These are phyloP conservation scores for Colletotrichum sp. DNA, from an alignment of 2,329 filamentous ascomycete genomes.

Conservation along the genomic window DNA sequence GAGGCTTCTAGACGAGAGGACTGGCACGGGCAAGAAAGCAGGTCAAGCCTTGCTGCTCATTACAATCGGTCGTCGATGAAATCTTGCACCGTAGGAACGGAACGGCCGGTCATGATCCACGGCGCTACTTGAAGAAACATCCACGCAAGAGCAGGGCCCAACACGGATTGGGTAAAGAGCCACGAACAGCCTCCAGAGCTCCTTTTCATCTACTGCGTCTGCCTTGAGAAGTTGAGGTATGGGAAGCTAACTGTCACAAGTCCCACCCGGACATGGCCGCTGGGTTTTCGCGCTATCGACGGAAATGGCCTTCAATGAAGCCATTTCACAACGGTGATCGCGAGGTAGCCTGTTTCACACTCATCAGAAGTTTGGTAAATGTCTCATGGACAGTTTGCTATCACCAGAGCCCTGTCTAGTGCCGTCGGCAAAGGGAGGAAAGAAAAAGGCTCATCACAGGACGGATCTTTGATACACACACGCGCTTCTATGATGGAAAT, in stretches of 20 bases:
- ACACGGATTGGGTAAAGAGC: not conserved
- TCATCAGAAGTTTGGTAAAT: not conserved
- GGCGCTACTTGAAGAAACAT: not conserved
- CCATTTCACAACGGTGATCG: not conserved
- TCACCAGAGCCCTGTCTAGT: not conserved
- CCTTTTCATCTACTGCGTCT: not conserved
- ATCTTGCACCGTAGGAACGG: not conserved
- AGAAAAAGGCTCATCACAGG: not conserved
- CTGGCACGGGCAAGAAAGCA: not conserved
- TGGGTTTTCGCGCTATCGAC: not conserved
- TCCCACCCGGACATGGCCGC: conserved; percentile 5
- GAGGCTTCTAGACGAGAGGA: not conserved
- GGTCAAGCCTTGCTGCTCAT: not conserved
- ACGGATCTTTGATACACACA: not conserved
- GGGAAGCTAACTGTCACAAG: not conserved
- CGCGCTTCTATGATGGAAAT: not conserved
- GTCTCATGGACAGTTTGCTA: not conserved
- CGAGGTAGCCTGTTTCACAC: not conserved
- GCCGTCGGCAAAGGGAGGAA: not conserved
- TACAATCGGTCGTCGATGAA: not conserved
- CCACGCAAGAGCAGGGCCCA: not conserved
- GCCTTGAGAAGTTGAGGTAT: not conserved
- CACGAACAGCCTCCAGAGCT: not conserved
- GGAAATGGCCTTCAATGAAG: not conserved
- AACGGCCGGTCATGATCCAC: conserved; percentile 8